Evolutionary conservation across 176 grass and related monocot genomes (phyloP).

Genomic region (Carex kokanica): DNA sequence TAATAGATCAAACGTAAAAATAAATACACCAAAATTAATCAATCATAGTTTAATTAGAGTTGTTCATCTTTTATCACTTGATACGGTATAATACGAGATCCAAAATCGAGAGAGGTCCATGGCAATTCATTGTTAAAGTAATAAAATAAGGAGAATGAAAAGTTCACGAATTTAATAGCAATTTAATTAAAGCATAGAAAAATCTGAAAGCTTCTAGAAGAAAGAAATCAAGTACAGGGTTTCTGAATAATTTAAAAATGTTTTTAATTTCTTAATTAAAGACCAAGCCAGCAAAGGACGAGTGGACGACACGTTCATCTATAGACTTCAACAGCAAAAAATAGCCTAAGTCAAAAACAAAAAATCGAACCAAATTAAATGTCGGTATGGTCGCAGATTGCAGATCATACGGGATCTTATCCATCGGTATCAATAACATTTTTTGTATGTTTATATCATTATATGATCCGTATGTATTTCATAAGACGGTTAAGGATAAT

Average conservation of each 20-base stretch:
- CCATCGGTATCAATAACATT: too few relatives aligned
- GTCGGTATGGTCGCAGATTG: neutral
- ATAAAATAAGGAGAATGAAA: conserved; percentile 1
- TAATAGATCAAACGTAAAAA: too few relatives aligned
- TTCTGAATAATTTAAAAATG: neutral
- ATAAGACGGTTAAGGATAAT: too few relatives aligned
- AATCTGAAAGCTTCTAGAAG: neutral
- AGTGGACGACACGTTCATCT: neutral
- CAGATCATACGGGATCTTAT: neutral
- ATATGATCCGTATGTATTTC: too few relatives aligned
- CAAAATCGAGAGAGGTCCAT: neutral
- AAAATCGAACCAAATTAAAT: neutral
- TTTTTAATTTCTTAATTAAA: neutral
- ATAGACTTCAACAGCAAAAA: neutral
- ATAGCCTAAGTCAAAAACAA: neutral
- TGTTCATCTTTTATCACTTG: too few relatives aligned
- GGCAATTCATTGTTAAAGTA: neutral
- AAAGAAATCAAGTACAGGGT: neutral
- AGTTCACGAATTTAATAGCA: neutral
- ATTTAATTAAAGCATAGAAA: conserved; percentile 5
- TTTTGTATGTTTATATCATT: too few relatives aligned
- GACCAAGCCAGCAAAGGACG: neutral
- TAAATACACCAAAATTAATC: too few relatives aligned
- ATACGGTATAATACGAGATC: too few relatives aligned
- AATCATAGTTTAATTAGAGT: too few relatives aligned